Base-by-base conservation (phyloP, 192 early-diverging fungal genomes). In the Backusella tuberculispora region DNA sequence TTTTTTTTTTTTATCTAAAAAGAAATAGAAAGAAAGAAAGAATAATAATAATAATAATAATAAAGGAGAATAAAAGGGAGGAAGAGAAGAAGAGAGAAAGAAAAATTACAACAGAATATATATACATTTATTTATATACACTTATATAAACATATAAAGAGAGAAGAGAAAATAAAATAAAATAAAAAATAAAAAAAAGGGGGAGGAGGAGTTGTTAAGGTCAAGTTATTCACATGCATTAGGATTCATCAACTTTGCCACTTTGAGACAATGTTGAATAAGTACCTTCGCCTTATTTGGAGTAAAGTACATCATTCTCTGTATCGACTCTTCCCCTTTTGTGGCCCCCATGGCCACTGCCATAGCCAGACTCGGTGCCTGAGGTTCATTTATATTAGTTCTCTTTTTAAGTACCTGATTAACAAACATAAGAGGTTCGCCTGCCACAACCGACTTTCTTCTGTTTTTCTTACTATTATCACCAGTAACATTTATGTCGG, bases 221-320 rank as follows among this genome's bases (percentile, higher is more conserved):
- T 13, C 26, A 60, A 26, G 21, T 60, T 60, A 60, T 60, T 60
- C 53, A 13, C 53, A 9, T 60, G 53, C 53, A 60, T 60, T 60
- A 60, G 21, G 8, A 4, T 60, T 60, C 53, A 60, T 60, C 10
- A 19, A 60, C 53, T 60, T 60, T 60, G 66, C 38, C 38, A 67
- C 69, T 71, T 45, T 45, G 43, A 71, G 69, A 34, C 69, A 71
- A 37, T 73, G 50, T 15, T 43, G 71, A 63, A 73, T 63, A 64
- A 73, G 71, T 48, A 56, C 53, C 14, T 60, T 43, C 4, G 46
- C 53, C 53, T 73, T 73, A 41, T 38, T 73, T 13, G 71, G 15
- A 63, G 71, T 44, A 37, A 29, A 73, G 8, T 73, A 63, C 60
- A 73, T 60, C 38, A 41, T 19, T 13, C 60, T 73, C 17, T 70